Evolutionary conservation across 2,329 filamentous ascomycete genomes (phyloP), one percentile per base, ranked within the genome.

Genomic region (Scolecobasidium constrictum): DNA sequence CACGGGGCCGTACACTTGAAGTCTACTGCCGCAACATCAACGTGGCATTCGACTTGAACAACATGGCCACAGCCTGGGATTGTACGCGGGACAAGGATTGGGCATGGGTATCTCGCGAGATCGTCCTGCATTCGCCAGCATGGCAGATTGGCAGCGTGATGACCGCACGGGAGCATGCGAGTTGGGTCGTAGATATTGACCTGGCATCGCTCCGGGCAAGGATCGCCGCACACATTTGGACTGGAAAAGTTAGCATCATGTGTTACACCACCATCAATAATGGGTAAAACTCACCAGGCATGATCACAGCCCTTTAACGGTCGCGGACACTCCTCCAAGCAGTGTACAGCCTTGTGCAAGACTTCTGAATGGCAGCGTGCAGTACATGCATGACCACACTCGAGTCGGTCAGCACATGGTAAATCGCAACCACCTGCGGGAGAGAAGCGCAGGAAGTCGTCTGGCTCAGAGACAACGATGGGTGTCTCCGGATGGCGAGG

Each of bases 301-400:
- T 74, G 71, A 3, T 58, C 50, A 43, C 71, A 75, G 1, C 63
- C 62, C 11, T 51, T 53, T 36, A 64, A 60, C 2, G 56, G 52
- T 12, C 68, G 57, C 2, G 59, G 61, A 36, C 72, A 75, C 1
- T 58, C 56, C 47, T 69, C 62, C 2, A 64, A 50, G 40, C 72
- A 75, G 37, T 55, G 58, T 31, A 71, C 60, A 2, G 64, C 66
- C 12, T 61, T 54, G 48, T 75, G 72, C 4, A 75, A 52, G 4
- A 60, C 48, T 1, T 68, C 55, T 0, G 70, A 67, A 46, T 75
- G 71, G 44, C 71, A 75, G 22, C 56, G 57, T 4, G 60, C 62
- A 6, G 51, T 48, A 43, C 72, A 75, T 1, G 54, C 43, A 49
- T 75, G 72, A 0, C 71, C 71, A 44, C 72, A 75, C 5, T 35